These are phyloP conservation scores for Aureobasidium musti DNA, from an alignment of 2,329 filamentous ascomycete genomes.

Conservation along the genomic window DNA sequence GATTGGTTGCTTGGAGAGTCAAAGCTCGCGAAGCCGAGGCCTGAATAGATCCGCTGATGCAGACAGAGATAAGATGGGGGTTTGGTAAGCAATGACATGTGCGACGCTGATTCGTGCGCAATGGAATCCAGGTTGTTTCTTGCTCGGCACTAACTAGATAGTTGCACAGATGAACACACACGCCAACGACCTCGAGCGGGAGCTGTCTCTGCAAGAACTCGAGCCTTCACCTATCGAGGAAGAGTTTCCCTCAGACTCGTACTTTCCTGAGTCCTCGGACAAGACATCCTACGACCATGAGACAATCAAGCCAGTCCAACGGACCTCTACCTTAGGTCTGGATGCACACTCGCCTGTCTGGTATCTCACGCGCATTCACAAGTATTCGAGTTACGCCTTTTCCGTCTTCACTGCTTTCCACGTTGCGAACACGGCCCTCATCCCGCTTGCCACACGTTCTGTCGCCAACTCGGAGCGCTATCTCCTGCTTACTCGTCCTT, in stretches of 20 bases:
- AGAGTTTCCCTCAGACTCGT: conserved; percentile 46
- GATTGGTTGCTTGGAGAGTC: background rate
- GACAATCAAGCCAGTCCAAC: conserved; percentile 34
- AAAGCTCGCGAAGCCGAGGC: conserved; percentile 8
- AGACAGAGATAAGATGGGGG: conserved; percentile 7
- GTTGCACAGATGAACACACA: conserved; percentile 6
- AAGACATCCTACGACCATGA: conserved; percentile 36
- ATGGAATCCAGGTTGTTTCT: background rate
- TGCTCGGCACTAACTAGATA: background rate
- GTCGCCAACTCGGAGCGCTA: conserved; percentile 77
- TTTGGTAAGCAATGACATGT: conserved; percentile 20
- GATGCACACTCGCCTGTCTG: conserved; percentile 72
- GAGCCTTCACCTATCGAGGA: conserved; percentile 80
- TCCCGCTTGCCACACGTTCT: conserved; percentile 73
- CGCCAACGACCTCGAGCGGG: conserved; percentile 33
- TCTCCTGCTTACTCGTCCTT: conserved; percentile 84
- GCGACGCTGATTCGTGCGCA: conserved; percentile 14
- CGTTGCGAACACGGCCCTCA: conserved; percentile 76
- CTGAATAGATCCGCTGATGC: conserved; percentile 16
- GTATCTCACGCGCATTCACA: conserved; percentile 77
- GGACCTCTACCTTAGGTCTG: conserved; percentile 54
- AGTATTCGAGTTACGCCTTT: conserved; percentile 86
- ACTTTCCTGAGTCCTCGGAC: conserved; percentile 42
- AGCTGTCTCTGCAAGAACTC: conserved; percentile 63
- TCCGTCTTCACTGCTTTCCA: conserved; percentile 75